Evolutionary conservation across 495 filamentous ascomycete species (phyloP), one percentile per base, ranked within the genome.

Genomic region (Lophium mytilinum): DNA sequence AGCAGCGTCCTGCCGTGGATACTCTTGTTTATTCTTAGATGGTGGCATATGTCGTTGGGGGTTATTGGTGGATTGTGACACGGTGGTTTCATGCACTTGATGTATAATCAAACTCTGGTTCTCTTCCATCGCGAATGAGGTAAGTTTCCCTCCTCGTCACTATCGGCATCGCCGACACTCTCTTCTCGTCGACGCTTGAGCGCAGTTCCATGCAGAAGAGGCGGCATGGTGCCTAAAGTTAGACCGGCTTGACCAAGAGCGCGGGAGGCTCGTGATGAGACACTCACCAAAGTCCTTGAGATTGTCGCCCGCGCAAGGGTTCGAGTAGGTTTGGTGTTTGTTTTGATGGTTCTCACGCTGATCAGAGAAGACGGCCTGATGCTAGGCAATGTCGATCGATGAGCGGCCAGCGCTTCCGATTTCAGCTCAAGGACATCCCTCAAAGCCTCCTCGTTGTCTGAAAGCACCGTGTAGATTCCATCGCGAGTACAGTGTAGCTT

Each of bases 401-500:
- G 24, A 30, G 24, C 24, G 24, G 24, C 24, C 24, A 30, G 6
- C 6, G 24, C 24, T 30, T 30, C 24, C 45, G 33, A 24, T 18
- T 33, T 48, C n/a, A 48, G 45, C 21, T 15, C 33, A 11, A 36
- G 33, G 8, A 60, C 18, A n/a, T 50, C 51, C 9, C n/a, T 52
- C 19, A 50, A 12, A 14, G 42, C 51, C 6, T 42, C 42, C 35
- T 11, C 3, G 37, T 17, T n/a, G 33, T 55, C 50, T 2, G 57
- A 17, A 18, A 54, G 17, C 9, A 60, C 51, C 3, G 50, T 40
- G 15, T 39, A 60, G 12, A 34, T 9, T 17, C 43, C 41, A 33
- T 35, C 15, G 12, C 46, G 40, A 12, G 50, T 15, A 12, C 45
- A 50, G 14, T 21, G 52, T 14, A 64, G 24, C 19, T 57, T 57